These are phyloP conservation scores for Fusarium subglutinans DNA, from an alignment of 2,329 filamentous ascomycete genomes.

Conservation along the genomic window DNA sequence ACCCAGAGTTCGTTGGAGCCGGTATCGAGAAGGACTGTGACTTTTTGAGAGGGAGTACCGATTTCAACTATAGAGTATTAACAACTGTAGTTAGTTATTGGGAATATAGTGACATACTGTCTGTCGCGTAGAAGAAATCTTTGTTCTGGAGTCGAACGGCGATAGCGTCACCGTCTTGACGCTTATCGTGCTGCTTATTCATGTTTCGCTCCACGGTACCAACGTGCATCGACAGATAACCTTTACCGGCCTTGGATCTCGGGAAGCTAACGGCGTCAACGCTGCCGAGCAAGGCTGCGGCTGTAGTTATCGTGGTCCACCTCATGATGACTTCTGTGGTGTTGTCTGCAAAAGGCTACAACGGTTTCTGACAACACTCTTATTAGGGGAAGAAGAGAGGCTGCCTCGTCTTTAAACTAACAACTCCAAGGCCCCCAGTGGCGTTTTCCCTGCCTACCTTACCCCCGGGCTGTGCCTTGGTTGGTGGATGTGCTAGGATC, in stretches of 20 bases:
- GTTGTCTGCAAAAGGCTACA: not conserved
- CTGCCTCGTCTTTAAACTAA: slow-evolving; percentile 14
- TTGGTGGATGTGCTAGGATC: slow-evolving; percentile 1
- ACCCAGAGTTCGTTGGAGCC: slow-evolving; percentile 66
- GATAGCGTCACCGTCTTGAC: slow-evolving; percentile 40
- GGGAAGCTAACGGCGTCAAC: slow-evolving; percentile 40
- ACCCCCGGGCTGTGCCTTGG: slow-evolving; percentile 6
- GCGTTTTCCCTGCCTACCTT: slow-evolving; percentile 5
- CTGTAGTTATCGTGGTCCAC: slow-evolving; percentile 35
- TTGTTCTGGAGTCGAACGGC: slow-evolving; percentile 47
- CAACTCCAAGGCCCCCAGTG: not conserved
- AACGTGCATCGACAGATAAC: slow-evolving; percentile 51
- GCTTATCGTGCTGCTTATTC: slow-evolving; percentile 34
- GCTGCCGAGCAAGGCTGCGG: slow-evolving; percentile 22
- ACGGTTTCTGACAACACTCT: not conserved
- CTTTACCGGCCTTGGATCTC: slow-evolving; percentile 46
- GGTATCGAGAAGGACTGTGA: slow-evolving; percentile 60
- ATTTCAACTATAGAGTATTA: slow-evolving; percentile 49
- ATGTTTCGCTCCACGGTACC: slow-evolving; percentile 43
- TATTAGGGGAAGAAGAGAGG: not conserved
- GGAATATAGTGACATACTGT: slow-evolving; percentile 45
- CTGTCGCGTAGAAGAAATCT: slow-evolving; percentile 52
- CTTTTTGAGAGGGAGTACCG: slow-evolving; percentile 53
- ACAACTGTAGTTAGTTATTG: not conserved
- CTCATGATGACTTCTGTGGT: slow-evolving; percentile 33